Conservation (phyloP, 805 yeast genomes). For the Barnettozyma populi region DNA sequence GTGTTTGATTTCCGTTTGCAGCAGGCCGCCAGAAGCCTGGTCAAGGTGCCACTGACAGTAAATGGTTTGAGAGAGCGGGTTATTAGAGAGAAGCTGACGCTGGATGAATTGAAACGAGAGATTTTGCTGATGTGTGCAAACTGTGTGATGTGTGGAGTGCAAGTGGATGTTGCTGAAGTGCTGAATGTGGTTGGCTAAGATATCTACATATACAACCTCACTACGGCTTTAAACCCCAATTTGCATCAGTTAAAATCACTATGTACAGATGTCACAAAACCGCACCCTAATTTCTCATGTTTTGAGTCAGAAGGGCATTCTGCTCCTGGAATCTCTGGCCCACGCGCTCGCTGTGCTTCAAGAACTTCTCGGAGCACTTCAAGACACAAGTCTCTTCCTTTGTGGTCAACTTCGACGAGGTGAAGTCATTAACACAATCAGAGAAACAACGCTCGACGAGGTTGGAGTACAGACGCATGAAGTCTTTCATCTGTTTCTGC, state of each 20-base stretch:
- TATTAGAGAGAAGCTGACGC: conserved; percentile 50
- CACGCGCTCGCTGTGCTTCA: conserved; percentile 96
- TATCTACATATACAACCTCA: conserved; percentile 28
- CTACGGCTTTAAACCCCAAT: background rate
- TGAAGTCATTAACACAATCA: conserved; percentile 98
- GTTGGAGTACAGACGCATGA: conserved; percentile 94
- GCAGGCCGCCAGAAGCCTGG: background rate
- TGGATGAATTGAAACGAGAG: conserved; percentile 56
- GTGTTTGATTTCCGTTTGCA: background rate
- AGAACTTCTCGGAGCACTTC: conserved; percentile 95
- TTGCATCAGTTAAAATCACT: background rate
- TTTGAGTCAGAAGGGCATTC: conserved; percentile 75
- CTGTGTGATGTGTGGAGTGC: conserved; percentile 68
- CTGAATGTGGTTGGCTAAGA: conserved; percentile 52
- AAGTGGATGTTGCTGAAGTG: conserved; percentile 55
- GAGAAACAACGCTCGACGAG: conserved; percentile 95
- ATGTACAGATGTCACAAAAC: background rate
- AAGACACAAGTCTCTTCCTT: conserved; percentile 83
- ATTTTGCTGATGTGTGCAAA: conserved; percentile 76
- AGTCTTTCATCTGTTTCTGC: conserved; percentile 97
- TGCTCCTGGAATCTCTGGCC: conserved; percentile 99
- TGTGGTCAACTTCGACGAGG: conserved; percentile 78
- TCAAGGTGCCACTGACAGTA: conserved; percentile 46
- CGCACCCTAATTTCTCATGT: conserved; percentile 36
- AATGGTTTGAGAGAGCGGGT: conserved; percentile 40